phyloP scores from a whole-genome alignment of 495 filamentous ascomycete genomes.

The Thermothielavioides terrestris region DNA sequence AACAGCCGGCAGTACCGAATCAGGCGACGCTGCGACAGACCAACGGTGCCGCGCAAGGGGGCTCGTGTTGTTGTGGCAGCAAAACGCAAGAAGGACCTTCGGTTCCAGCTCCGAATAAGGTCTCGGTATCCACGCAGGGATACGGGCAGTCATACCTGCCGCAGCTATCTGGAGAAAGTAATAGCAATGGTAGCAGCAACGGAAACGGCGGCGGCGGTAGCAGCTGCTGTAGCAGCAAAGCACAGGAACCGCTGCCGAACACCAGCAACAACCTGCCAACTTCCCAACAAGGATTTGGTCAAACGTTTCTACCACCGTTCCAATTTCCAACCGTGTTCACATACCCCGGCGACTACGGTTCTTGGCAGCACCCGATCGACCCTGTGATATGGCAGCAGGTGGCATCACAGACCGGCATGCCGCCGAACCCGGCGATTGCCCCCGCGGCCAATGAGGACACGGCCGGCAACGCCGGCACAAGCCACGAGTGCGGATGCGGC shows the following conservation, averaged over 20 bases:
- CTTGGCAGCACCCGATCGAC: constrained; percentile 35
- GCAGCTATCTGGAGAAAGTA: not conserved
- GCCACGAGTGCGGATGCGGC: constrained; percentile 56
- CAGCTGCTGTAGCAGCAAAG: constrained; percentile 13
- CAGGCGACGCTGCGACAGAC: constrained; percentile 6
- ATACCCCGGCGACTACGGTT: constrained; percentile 35
- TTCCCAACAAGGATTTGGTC: constrained; percentile 5
- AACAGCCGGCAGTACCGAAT: not conserved
- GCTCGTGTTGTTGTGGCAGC: constrained; percentile 8
- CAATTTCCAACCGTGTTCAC: constrained; percentile 23
- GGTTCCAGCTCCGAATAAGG: not conserved
- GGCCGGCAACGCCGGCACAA: constrained; percentile 16
- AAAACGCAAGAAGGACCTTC: not conserved
- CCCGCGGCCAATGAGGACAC: constrained; percentile 12
- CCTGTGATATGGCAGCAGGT: constrained; percentile 31
- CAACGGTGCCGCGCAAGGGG: constrained; percentile 1
- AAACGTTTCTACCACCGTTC: constrained; percentile 15
- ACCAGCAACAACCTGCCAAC: constrained; percentile 2
- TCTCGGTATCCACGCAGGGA: not conserved
- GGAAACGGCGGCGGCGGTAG: too few relatives aligned
- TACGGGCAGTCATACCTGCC: constrained; percentile 1
- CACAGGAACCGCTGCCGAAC: not conserved
- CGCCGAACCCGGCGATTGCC: constrained; percentile 1
- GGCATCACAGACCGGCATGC: constrained; percentile 14
- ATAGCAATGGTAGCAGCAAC: too few relatives aligned